Conservation (phyloP, 345 rosid species). For the Melastoma malabathricum region DNA sequence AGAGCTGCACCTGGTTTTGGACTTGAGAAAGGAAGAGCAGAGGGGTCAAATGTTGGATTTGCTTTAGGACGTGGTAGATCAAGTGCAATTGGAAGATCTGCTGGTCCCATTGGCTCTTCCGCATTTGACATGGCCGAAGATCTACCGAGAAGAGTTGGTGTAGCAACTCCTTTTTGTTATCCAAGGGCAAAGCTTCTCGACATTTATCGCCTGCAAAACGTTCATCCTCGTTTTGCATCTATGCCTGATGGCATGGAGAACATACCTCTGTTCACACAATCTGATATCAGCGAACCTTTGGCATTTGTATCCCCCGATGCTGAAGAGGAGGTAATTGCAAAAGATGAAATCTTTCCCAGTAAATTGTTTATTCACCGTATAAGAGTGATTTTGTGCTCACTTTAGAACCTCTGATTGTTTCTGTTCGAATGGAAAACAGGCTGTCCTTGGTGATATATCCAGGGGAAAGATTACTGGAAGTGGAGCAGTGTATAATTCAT, state of each 20-base stretch:
- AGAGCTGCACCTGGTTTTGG: slow-evolving; percentile 90
- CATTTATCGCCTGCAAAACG: slow-evolving; percentile 40
- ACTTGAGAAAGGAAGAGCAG: slow-evolving; percentile 43
- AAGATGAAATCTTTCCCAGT: background rate
- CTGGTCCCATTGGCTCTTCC: slow-evolving; percentile 15
- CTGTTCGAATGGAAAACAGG: slow-evolving; percentile 19
- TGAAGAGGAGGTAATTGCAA: slow-evolving; percentile 56
- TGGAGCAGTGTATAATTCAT: slow-evolving; percentile 29
- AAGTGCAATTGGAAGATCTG: slow-evolving; percentile 25
- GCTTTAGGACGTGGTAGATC: slow-evolving; percentile 69
- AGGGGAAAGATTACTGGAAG: slow-evolving; percentile 56
- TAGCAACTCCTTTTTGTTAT: slow-evolving; percentile 25
- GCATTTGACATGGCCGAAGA: slow-evolving; percentile 20
- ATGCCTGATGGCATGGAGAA: slow-evolving; percentile 50
- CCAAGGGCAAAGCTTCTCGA: slow-evolving; percentile 77
- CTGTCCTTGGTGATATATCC: slow-evolving; percentile 45
- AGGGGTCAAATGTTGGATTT: slow-evolving; percentile 56
- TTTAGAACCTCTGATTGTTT: too few relatives aligned
- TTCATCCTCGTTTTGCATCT: slow-evolving; percentile 19
- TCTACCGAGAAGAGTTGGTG: slow-evolving; percentile 26
- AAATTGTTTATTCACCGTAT: background rate
- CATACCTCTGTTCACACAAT: slow-evolving; percentile 28
- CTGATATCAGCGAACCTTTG: slow-evolving; percentile 32
- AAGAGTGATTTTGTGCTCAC: too few relatives aligned
- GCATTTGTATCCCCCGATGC: slow-evolving; percentile 66